A percentile compares a stretch with the other conserved stretches of the same genome.
phyloP scores from a whole-genome alignment of 2,329 filamentous ascomycete species.

The Hortaea werneckii region DNA sequence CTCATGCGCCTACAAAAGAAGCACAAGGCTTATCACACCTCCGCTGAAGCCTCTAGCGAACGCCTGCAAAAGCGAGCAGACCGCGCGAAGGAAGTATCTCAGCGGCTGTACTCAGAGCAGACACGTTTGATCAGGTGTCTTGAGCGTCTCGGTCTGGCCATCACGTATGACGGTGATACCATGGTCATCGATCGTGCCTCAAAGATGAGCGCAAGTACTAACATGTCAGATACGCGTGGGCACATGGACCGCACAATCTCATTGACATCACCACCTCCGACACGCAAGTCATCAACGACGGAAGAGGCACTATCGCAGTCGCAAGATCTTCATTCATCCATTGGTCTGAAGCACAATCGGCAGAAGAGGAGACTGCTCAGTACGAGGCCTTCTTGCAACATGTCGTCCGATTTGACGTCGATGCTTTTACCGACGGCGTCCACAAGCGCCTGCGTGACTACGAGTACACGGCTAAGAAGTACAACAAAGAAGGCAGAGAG shows the following conservation, averaged over 20 bases:
- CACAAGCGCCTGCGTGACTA: constrained; percentile 87
- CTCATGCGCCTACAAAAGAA: constrained; percentile 59
- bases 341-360: constrained; percentile 66
- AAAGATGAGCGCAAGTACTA: constrained; percentile 41
- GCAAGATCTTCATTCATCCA: constrained; percentile 62
- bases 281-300: constrained; percentile 43
- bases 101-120: constrained; percentile 72
- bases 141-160: constrained; percentile 75
- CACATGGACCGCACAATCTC: constrained; percentile 42
- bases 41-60: constrained; percentile 37
- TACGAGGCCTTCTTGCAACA: constrained; percentile 66
- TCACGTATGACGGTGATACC: constrained; percentile 56
- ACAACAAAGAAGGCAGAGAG: constrained; percentile 75
- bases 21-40: constrained; percentile 43
- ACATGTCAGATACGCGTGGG: constrained; percentile 30
- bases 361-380: constrained; percentile 57
- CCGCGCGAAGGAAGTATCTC: constrained; percentile 73
- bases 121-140: constrained; percentile 74
- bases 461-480: constrained; percentile 85
- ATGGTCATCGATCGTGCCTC: constrained; percentile 67
- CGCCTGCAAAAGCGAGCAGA: constrained; percentile 60
- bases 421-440: constrained; percentile 73
- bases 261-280: constrained; percentile 49
- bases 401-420: constrained; percentile 69
- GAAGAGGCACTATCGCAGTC: constrained; percentile 12